phyloP scores from a whole-genome alignment of 1,284 basidiomycete genomes.

The Anthracocystis panici-leucophaei region DNA sequence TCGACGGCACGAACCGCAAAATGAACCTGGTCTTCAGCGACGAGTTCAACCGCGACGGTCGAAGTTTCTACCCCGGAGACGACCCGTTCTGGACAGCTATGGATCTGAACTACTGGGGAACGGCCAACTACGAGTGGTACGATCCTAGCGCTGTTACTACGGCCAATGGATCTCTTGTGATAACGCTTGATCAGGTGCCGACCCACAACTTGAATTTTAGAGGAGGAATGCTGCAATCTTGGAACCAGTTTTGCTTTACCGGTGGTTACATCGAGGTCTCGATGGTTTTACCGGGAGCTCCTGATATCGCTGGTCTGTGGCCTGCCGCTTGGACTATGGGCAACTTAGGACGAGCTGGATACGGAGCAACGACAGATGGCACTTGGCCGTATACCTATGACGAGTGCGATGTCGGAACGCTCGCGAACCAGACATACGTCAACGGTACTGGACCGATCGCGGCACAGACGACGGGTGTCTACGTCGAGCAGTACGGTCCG shows the following conservation, averaged over 20 bases:
- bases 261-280: constrained; percentile 68
- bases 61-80: constrained; percentile 65
- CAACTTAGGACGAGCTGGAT: constrained; percentile 81
- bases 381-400: constrained; percentile 71
- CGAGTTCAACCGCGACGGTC: constrained; percentile 62
- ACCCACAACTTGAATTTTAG: constrained; percentile 61
- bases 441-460: constrained; percentile 62
- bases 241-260: constrained; percentile 69
- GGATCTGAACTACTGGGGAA: constrained; percentile 63
- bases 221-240: constrained; percentile 62
- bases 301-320: constrained; percentile 57
- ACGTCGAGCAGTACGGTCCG: constrained; percentile 56
- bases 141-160: constrained; percentile 62
- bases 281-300: constrained; percentile 56
- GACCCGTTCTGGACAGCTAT: constrained; percentile 70
- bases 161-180: constrained; percentile 48
- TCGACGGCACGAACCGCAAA: constrained; percentile 31
- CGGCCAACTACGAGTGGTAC: constrained; percentile 63
- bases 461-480: constrained; percentile 60
- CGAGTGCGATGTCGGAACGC: constrained; percentile 65
- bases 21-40: constrained; percentile 66
- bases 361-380: constrained; percentile 77
- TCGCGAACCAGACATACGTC: constrained; percentile 63
- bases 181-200: constrained; percentile 69
- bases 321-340: constrained; percentile 67